These are phyloP conservation scores for Rhytidhysteron rufulum DNA, from an alignment of 2,329 filamentous ascomycete species.

Conservation along the genomic window DNA sequence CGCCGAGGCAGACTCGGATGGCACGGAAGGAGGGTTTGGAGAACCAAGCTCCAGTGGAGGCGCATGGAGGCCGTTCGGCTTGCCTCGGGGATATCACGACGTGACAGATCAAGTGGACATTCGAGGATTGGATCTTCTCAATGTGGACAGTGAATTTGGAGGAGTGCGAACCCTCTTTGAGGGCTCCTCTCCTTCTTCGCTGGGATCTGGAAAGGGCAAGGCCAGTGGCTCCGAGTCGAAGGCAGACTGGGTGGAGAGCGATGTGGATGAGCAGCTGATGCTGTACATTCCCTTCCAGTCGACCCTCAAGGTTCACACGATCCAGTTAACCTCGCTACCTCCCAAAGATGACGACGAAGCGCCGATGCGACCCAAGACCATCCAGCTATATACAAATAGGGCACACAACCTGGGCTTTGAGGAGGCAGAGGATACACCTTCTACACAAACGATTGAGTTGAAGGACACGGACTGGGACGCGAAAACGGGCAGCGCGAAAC, in stretches of 20 bases:
- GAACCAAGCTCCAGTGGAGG: slow-evolving; percentile 40
- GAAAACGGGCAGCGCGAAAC: slow-evolving; percentile 48
- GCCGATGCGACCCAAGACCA: slow-evolving; percentile 74
- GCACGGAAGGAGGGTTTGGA: slow-evolving; percentile 37
- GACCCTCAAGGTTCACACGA: slow-evolving; percentile 82
- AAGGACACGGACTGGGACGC: slow-evolving; percentile 69
- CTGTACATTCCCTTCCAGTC: slow-evolving; percentile 87
- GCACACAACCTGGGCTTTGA: slow-evolving; percentile 91
- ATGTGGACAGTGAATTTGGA: slow-evolving; percentile 74
- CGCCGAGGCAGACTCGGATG: slow-evolving; percentile 55
- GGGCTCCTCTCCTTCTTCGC: slow-evolving; percentile 59
- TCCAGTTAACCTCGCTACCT: slow-evolving; percentile 79
- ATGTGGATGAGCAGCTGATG: slow-evolving; percentile 95
- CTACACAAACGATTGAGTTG: slow-evolving; percentile 77
- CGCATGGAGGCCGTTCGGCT: slow-evolving; percentile 67
- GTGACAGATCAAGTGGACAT: slow-evolving; percentile 79
- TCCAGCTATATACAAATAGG: slow-evolving; percentile 85
- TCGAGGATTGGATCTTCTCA: slow-evolving; percentile 79
- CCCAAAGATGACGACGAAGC: slow-evolving; percentile 58
- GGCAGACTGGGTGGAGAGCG: slow-evolving; percentile 88
- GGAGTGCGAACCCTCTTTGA: slow-evolving; percentile 72
- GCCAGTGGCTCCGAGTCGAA: slow-evolving; percentile 46
- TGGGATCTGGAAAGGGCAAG: slow-evolving; percentile 52
- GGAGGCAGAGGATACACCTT: slow-evolving; percentile 81
- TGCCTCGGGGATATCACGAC: slow-evolving; percentile 78